Evolutionary conservation across 176 grass and related monocot species (phyloP), one percentile per base, ranked within the genome.

Genomic region (Zoysia pacifica): DNA sequence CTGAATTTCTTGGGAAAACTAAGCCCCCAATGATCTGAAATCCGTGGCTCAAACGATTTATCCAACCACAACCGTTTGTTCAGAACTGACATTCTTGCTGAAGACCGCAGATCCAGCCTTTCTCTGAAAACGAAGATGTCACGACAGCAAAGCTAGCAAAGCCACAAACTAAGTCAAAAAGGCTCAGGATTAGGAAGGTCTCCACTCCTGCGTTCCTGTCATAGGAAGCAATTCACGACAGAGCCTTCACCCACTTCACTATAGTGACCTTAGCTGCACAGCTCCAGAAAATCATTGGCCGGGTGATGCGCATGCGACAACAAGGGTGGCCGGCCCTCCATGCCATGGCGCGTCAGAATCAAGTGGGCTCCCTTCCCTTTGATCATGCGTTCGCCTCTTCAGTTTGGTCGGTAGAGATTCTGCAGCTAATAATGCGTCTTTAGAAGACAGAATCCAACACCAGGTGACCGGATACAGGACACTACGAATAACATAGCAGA

Each of bases 381-480:
- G 79, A 64, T 63, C 72, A 54, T 45, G 20, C 8, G 9, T 53
- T 39, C 48, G 28, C 47, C 62, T 75, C 28, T 28, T 28, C 28
- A 28, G 28, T 28, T 28, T 28, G 28, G 28, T 28, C 28, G 28
- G 28, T 28, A 28, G 28, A 28, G 56, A 70, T 65, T 62, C 14
- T 63, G 16, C 46, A 84, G 19, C 38, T 70, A 70, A 67, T 49
- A 20, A 61, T 80, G 70, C 37, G 9, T 78, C 46, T 78, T 82
- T 28, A 28, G 28, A 28, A 28, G 28, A 28, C 5, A 56, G 77
- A 69, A 54, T 74, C 70, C 14, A 39, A 65, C 69, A 16, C 46
- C 18, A 65, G 37, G 69, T 65, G 48, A 35, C 45, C 37, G 18
- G 44, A 48, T n/a, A 18, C 41, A 73, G 50, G 40, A 63, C 59